Conservation (phyloP, 331 rosid genomes). For the Rosa hybrid region DNA sequence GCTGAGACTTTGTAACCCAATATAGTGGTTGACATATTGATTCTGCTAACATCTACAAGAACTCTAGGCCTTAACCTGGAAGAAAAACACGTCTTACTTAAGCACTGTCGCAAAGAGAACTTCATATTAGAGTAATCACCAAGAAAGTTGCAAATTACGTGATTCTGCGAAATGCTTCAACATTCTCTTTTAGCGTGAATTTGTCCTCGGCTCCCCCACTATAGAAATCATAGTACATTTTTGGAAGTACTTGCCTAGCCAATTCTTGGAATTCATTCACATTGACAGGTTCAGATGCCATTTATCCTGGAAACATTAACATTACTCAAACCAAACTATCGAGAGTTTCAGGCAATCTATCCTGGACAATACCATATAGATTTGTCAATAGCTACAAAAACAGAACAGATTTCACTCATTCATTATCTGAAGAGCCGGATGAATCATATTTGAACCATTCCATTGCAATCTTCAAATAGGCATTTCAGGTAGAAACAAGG, state of each 20-base stretch:
- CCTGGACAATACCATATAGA: neutral
- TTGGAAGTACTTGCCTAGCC: constrained; percentile 53
- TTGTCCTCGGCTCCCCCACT: constrained; percentile 60
- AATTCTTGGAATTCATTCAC: constrained; percentile 51
- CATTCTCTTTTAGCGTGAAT: constrained; percentile 43
- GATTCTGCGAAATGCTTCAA: constrained; percentile 47
- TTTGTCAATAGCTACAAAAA: neutral
- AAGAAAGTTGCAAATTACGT: constrained; percentile 23
- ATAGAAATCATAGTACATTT: constrained; percentile 49
- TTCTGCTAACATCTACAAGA: constrained; percentile 60
- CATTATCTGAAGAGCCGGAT: neutral
- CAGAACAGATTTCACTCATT: neutral
- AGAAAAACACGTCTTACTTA: neutral
- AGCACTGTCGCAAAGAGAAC: neutral
- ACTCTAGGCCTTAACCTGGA: constrained; percentile 56
- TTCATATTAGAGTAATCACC: neutral
- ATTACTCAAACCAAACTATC: neutral
- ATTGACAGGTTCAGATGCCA: constrained; percentile 44
- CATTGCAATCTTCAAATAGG: neutral
- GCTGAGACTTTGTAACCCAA: constrained; percentile 55
- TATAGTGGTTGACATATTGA: constrained; percentile 52
- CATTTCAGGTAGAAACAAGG: neutral
- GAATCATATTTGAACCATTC: neutral
- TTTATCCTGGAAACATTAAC: constrained; percentile 29
- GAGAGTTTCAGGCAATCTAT: neutral